Conservation (phyloP, 78 protist genomes). For the Polysphondylium violaceum region DNA sequence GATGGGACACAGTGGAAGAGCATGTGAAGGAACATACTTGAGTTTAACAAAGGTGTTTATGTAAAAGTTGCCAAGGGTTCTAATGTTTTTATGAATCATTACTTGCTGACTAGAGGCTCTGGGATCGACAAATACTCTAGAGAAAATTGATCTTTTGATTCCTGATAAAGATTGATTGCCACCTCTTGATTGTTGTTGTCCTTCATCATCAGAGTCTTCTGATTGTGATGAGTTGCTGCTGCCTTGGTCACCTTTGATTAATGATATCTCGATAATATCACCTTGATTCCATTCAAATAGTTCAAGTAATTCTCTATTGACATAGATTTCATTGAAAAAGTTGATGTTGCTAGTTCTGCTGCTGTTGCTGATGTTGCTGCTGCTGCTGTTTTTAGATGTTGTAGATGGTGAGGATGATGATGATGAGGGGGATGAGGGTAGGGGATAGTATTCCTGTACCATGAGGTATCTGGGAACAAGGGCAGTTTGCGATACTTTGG, state of each 20-base stretch:
- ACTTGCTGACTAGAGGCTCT: not conserved
- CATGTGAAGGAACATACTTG: not conserved
- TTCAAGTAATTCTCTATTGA: not conserved
- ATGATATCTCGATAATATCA: slow-evolving; percentile 51
- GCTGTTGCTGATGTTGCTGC: not conserved
- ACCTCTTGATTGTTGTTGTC: not conserved
- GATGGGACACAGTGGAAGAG: slow-evolving; percentile 44
- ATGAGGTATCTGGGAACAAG: slow-evolving; percentile 23
- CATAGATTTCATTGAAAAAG: not conserved
- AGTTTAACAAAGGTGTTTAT: slow-evolving; percentile 30
- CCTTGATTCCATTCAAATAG: slow-evolving; percentile 49
- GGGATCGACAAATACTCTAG: not conserved
- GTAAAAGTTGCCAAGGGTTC: slow-evolving; percentile 10
- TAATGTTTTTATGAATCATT: slow-evolving; percentile 16
- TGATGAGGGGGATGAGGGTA: no score
- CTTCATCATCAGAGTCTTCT: not conserved
- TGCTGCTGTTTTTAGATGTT: not conserved
- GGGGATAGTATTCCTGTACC: slow-evolving; percentile 3
- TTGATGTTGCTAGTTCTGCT: not conserved
- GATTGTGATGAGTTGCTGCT: not conserved
- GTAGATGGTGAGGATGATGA: no score
- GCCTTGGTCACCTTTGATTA: not conserved
- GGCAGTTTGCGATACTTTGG: not conserved
- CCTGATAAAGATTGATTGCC: not conserved
- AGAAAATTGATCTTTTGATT: slow-evolving; percentile 1